Base-by-base conservation (phyloP, 2,329 filamentous ascomycete genomes). In the Claviceps lovelessii region DNA sequence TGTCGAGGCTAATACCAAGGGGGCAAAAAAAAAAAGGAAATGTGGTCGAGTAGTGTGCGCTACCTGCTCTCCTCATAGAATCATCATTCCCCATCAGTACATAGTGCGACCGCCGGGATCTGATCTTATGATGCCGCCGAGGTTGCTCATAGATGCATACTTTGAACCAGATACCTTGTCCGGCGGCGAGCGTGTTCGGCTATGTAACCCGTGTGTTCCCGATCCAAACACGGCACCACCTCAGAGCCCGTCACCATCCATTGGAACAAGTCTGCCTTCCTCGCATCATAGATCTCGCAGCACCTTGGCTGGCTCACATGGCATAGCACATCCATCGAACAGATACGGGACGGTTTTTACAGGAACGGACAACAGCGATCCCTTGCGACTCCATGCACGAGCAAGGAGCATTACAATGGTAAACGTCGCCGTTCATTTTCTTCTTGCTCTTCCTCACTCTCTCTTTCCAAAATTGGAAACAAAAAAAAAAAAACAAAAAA, bases 41-140 rank as follows among this genome's bases (percentile, higher is more conserved):
- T 97, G 91, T 66, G 91, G 91, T 49, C 78, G 90, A 58, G 90
- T 97, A 9, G 91, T 97, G 29, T 97, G 91, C 69, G 83, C 84
- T 56, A 77, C 82, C 23, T 97, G 91, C 72, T 96, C 91, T 3
- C 91, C 91, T 4, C 91, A 97, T 68, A 82, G 90, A 58, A 97
- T 97, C 65, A 95, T 88, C 4, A 96, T 97, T 59, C 91, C 91
- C 1, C 81, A 90, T 60, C 88, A 93, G 65, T 97, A 88, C 67
- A 95, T 97, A 60, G 90, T 96, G 31, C 85, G 85, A 50, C 86
- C 88, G 3, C 85, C 86, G 1, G 75, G 67, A 55, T 58, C 67
- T 42, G 73, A 77, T 56, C 63, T 70, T 57, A 62, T 67, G 58
- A 60, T 70, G 57, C 61, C 70, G 60, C 63, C 64, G 35, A 62